A percentile compares a stretch with the other conserved stretches of the same genome.
phyloP scores from a whole-genome alignment of 352 stramenopile species.

The Phytophthora colocasiae region DNA sequence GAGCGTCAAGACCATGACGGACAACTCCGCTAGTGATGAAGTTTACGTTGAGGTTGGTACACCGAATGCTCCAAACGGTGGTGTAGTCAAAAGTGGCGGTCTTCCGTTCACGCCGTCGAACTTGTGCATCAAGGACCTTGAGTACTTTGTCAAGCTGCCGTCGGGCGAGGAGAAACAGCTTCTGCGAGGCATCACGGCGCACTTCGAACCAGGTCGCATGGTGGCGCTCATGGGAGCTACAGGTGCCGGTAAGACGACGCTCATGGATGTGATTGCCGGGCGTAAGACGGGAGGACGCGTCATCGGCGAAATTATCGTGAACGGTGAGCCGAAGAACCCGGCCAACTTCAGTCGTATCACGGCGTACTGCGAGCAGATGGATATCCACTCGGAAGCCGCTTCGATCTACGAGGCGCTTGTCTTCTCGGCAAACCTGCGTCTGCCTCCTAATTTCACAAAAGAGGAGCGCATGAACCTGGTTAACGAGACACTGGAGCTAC shows the following conservation, averaged over 20 bases:
- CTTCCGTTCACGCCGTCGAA: constrained; percentile 54
- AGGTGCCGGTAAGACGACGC: constrained; percentile 68
- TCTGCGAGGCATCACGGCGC: constrained; percentile 48
- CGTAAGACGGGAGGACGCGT: constrained; percentile 70
- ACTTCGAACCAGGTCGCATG: constrained; percentile 66
- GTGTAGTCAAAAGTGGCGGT: constrained; percentile 19
- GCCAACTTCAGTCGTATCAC: constrained; percentile 78
- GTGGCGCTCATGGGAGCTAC: constrained; percentile 77
- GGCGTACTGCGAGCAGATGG: constrained; percentile 85
- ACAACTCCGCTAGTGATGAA: constrained; percentile 22
- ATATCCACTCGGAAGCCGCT: constrained; percentile 83
- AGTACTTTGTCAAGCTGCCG: constrained; percentile 68
- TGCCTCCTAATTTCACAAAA: constrained; percentile 57
- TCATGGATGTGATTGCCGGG: constrained; percentile 73
- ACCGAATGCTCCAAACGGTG: constrained; percentile 17
- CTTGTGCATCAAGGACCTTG: constrained; percentile 56
- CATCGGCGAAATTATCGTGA: constrained; percentile 87
- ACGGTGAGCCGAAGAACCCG: constrained; percentile 87
- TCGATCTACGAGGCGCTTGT: constrained; percentile 91
- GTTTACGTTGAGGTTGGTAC: constrained; percentile 44
- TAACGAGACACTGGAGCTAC: constrained; percentile 58
- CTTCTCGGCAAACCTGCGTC: constrained; percentile 91
- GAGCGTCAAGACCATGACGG: constrained; percentile 43
- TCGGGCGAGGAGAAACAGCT: constrained; percentile 64
- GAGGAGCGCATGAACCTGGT: constrained; percentile 61